Evolutionary conservation across 1,139 yeast species (phyloP), one percentile per base, ranked within the genome.

Genomic region (Wickerhamiella infanticola): DNA sequence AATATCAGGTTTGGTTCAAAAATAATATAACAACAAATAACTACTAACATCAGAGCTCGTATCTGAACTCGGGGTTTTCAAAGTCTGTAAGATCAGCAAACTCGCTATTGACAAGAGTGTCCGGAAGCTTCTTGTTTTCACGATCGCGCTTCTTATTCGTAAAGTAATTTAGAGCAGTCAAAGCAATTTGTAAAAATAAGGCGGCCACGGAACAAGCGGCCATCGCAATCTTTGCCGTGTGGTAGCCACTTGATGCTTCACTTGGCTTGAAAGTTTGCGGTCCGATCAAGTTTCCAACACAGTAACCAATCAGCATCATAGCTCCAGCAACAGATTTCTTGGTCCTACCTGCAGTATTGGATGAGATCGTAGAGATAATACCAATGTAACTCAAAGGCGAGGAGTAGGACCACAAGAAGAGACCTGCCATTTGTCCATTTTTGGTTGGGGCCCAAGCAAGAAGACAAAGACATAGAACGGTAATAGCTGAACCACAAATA

Each of bases 31-130:
- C n/a, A n/a, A n/a, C n/a, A n/a, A n/a, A n/a, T n/a, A 29, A 29
- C 8, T 29, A 9, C 33, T 29, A 29, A 9, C 8, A 29, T 29
- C 33, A 55, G 40, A 55, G 37, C 31, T 51, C 51, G 43, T 57
- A 57, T 24, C 61, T 43, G 48, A 61, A 61, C 45, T 70, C 72
- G 6, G 75, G 76, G 57, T 80, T 79, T 58, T 78, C 78, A 43
- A 66, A 65, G 55, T 79, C 85, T 1, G 84, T 79, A 56, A 77
- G 62, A 57, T 79, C 85, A 45, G 74, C 75, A 55, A 74, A 74
- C 54, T 76, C 76, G 44, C 60, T 58, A 48, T 70, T 67, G 39
- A 63, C 67, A 39, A 67, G 57, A 41, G 56, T 53, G 13, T 5
- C 38, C 2, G 55, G 50, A 9, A 50, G 47, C 24, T 35, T 33